Conservation (phyloP, 441 rosid genomes). For the Eutrema salsugineum region DNA sequence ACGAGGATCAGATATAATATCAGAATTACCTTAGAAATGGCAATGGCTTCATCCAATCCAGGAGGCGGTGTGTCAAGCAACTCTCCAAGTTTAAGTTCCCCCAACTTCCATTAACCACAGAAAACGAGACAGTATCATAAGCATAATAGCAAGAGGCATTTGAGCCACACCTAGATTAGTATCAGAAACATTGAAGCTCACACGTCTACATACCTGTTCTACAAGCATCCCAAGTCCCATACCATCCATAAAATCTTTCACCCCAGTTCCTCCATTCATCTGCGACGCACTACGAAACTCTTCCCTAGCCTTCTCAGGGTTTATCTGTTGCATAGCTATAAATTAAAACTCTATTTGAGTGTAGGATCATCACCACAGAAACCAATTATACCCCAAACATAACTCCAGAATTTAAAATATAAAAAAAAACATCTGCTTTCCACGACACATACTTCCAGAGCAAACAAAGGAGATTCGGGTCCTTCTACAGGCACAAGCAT, state of each 20-base stretch:
- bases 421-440: not conserved
- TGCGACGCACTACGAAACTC: slow-evolving; percentile 73
- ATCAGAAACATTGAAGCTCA: not conserved
- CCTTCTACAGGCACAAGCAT: slow-evolving; percentile 82
- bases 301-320: slow-evolving; percentile 89
- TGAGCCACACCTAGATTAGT: not conserved
- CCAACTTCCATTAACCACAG: slow-evolving; percentile 50
- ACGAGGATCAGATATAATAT: not conserved
- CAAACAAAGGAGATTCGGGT: slow-evolving; percentile 77
- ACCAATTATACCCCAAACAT: not conserved
- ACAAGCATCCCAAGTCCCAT: slow-evolving; percentile 95
- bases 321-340: slow-evolving; percentile 51
- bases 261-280: slow-evolving; percentile 68
- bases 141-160: not conserved
- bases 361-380: slow-evolving; percentile 2
- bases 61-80: slow-evolving; percentile 95
- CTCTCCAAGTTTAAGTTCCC: slow-evolving; percentile 86
- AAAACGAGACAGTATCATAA: not conserved
- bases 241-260: slow-evolving; percentile 92
- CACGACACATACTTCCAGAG: slow-evolving; percentile 80
- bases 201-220: slow-evolving; percentile 58
- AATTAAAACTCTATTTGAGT: slow-evolving; percentile 32
- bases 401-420: not conserved
- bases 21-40: slow-evolving; percentile 73
- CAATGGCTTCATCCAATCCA: slow-evolving; percentile 95